Evolutionary conservation across 2,329 filamentous ascomycete genomes (phyloP).

Genomic region (Cercospora sp.): DNA sequence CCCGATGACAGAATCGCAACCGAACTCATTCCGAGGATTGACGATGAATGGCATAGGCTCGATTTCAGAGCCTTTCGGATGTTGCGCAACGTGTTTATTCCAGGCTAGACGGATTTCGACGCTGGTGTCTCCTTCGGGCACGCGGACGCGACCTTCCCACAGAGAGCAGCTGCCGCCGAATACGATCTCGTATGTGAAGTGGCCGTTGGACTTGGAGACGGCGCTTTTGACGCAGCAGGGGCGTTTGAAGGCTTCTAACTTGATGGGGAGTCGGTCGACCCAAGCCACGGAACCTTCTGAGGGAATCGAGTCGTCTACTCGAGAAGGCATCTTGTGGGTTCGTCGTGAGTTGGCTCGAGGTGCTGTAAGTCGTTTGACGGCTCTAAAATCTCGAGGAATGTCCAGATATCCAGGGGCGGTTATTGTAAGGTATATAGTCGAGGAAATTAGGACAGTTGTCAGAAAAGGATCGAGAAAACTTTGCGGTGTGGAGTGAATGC

Average conservation of each 20-base stretch:
- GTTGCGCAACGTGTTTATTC: neutral
- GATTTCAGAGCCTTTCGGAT: neutral
- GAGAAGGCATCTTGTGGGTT: neutral
- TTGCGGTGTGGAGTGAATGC: neutral
- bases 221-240: neutral
- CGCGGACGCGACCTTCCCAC: slow-evolving; percentile 36
- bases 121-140: neutral
- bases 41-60: neutral
- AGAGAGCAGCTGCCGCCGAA: slow-evolving; percentile 29
- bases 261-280: neutral
- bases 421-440: neutral
- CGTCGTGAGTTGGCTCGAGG: neutral
- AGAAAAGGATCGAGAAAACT: neutral
- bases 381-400: neutral
- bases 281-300: neutral
- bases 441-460: neutral
- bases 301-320: neutral
- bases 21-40: neutral
- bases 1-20: neutral
- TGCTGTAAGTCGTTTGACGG: neutral
- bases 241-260: neutral
- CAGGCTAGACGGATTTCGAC: slow-evolving; percentile 6
- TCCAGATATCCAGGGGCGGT: neutral
- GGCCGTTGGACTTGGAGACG: neutral
- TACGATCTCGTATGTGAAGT: neutral